Percentiles rank a stretch among this genome's conserved stretches.
Evolutionary conservation across 179 eudicot genomes (phyloP).

Genomic region (Amaranthus tricolor): DNA sequence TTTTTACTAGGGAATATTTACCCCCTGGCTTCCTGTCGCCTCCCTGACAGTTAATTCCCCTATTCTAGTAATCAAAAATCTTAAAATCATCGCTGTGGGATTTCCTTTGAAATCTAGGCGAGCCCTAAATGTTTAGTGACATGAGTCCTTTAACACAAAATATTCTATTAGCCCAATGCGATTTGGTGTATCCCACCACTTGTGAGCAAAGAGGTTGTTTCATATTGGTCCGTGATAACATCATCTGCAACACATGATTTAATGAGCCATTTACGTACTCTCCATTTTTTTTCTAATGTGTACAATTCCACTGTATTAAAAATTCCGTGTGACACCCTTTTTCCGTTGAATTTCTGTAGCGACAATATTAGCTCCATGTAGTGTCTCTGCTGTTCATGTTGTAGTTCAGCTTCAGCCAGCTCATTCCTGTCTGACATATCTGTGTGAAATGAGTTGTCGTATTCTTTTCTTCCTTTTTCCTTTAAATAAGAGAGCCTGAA

Average conservation of each 20-base stretch:
- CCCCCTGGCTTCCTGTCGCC: too few species aligned
- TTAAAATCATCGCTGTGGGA: too few species aligned
- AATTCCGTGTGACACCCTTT: not conserved
- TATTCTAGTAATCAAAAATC: too few species aligned
- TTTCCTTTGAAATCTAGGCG: too few species aligned
- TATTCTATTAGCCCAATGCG: too few species aligned
- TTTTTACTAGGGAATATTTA: too few species aligned
- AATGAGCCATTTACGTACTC: not conserved
- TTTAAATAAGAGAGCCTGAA: not conserved
- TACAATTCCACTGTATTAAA: not conserved
- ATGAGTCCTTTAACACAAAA: too few species aligned
- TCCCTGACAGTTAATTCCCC: too few species aligned
- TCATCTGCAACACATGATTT: not conserved
- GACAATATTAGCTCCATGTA: not conserved
- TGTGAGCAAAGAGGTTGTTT: too few species aligned
- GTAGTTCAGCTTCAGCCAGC: not conserved
- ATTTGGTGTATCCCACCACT: too few species aligned
- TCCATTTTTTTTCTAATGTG: not conserved
- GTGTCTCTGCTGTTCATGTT: not conserved
- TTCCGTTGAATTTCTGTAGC: not conserved
- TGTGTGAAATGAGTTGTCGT: not conserved
- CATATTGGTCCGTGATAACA: not conserved
- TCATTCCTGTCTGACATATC: not conserved
- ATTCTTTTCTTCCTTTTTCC: not conserved
- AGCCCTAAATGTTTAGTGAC: too few species aligned